These are phyloP conservation scores for Acanthamoeba triangularis DNA, from an alignment of 208 protist species.

Conservation along the genomic window DNA sequence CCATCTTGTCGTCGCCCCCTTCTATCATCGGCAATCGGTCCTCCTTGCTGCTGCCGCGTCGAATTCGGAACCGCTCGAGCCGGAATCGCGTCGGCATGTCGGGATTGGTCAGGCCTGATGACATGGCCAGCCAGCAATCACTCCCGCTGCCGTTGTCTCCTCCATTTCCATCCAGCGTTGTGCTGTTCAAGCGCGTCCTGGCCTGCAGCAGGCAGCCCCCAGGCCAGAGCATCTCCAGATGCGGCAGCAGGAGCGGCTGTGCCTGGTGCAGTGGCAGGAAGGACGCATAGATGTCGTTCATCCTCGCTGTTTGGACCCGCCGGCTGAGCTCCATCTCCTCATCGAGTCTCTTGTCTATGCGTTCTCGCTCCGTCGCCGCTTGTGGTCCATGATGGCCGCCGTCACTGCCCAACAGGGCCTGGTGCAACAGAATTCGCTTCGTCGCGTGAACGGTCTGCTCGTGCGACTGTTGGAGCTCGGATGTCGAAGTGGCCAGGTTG, in stretches of 20 bases:
- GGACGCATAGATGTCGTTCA: background rate
- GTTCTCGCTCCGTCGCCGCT: slow-evolving; percentile 30
- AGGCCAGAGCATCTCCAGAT: slow-evolving; percentile 37
- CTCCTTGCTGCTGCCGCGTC: background rate
- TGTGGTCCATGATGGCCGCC: background rate
- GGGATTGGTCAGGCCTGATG: slow-evolving; percentile 29
- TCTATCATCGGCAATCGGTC: background rate
- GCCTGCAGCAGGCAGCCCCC: slow-evolving; percentile 40
- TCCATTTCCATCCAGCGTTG: background rate
- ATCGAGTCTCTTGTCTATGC: slow-evolving; percentile 12
- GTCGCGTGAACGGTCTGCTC: background rate
- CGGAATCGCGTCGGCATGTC: slow-evolving; percentile 49
- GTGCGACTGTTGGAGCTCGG: background rate
- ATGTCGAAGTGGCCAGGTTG: background rate
- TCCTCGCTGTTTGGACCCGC: background rate
- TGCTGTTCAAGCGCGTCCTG: background rate
- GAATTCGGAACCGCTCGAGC: slow-evolving; percentile 18
- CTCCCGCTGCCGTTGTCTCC: background rate
- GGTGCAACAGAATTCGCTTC: slow-evolving; percentile 8
- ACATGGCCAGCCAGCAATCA: background rate
- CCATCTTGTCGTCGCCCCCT: background rate
- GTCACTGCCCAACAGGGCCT: background rate
- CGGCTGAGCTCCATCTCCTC: slow-evolving; percentile 7
- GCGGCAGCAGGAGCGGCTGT: background rate
- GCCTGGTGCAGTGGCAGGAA: background rate